Percentiles rank a stretch among this genome's conserved stretches.
phyloP scores from a whole-genome alignment of 2,329 filamentous ascomycete species.

The Talaromyces rugulosus region DNA sequence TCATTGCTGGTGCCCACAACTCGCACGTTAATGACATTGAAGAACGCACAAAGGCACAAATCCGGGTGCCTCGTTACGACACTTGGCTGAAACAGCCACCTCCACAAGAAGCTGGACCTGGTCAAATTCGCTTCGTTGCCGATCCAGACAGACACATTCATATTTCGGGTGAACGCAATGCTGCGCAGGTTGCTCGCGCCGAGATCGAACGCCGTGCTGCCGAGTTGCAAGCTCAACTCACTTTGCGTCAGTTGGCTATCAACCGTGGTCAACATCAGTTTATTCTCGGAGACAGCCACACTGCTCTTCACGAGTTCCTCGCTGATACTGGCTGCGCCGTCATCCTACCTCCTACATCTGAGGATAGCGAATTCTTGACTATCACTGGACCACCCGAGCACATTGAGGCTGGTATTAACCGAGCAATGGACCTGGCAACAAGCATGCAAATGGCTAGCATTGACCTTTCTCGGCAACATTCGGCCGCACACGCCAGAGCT shows the following conservation, averaged over 20 bases:
- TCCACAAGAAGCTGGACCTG: slow-evolving; percentile 57
- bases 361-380: slow-evolving; percentile 78
- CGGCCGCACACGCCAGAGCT: slow-evolving; percentile 74
- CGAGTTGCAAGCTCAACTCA: slow-evolving; percentile 70
- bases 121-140: slow-evolving; percentile 67
- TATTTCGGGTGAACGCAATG: slow-evolving; percentile 77
- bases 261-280: slow-evolving; percentile 89
- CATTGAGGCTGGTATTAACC: slow-evolving; percentile 71
- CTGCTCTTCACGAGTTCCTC: slow-evolving; percentile 80
- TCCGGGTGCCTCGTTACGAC: slow-evolving; percentile 79
- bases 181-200: slow-evolving; percentile 73
- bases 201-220: slow-evolving; percentile 76
- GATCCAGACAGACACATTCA: slow-evolving; percentile 74
- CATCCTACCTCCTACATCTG: slow-evolving; percentile 69
- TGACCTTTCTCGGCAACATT: slow-evolving; percentile 76
- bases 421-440: slow-evolving; percentile 81
- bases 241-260: slow-evolving; percentile 74
- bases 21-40: slow-evolving; percentile 64
- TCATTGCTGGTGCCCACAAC: slow-evolving; percentile 79
- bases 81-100: slow-evolving; percentile 66
- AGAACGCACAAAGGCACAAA: slow-evolving; percentile 67
- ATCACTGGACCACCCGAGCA: slow-evolving; percentile 74
- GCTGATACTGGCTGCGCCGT: slow-evolving; percentile 86
- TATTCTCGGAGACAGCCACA: slow-evolving; percentile 80
- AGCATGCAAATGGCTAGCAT: slow-evolving; percentile 81